Base-by-base conservation (phyloP, 352 stramenopile genomes). In the Phytophthora cryptogea region DNA sequence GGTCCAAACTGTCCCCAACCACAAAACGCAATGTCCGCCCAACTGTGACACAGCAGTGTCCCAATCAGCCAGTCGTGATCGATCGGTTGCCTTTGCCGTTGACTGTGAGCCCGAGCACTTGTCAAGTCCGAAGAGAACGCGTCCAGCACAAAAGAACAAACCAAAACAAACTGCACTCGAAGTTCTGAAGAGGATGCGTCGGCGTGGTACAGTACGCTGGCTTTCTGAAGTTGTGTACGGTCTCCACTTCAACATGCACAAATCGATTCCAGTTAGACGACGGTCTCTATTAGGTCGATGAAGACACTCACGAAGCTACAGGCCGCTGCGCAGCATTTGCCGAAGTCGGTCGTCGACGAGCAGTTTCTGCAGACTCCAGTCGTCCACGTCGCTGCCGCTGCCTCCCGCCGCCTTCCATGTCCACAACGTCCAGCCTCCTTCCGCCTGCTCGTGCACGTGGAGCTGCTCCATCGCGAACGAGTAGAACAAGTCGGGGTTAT, bases 381-480 rank as follows among this genome's bases (percentile, higher is more conserved):
- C 70, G 8, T 83, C 74, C 54, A 82, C 54, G 33, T 70, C 20
- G 54, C 69, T 31, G 16, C 63, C 54, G 13, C 74, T 57, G 27
- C 76, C 66, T 13, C 62, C 77, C 40, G 75, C 66, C 20, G 74
- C 64, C 41, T 80, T 76, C 81, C 79, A 89, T 52, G 68, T 81
- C 77, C 79, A 90, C 48, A 87, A 77, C n/a, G 83, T 68, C 66
- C 69, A 93, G 40, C 83, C 79, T 28, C 69, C 83, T 45, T 78
- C 70, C 3, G 70, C 81, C 13, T 63, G 47, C 36, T 78, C 68
- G 45, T 89, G 51, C 30, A 81, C 70, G 14, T 88, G 63, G 56
- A 90, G 63, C 49, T 90, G 80, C 26, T 76, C 70, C 30, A 33
- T 49, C 1, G 53, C 73, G 53, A 80, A 89, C 35, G 66, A 55